Evolutionary conservation across 305 asterid genomes (phyloP).

Genomic region (Euphrasia arctica): DNA sequence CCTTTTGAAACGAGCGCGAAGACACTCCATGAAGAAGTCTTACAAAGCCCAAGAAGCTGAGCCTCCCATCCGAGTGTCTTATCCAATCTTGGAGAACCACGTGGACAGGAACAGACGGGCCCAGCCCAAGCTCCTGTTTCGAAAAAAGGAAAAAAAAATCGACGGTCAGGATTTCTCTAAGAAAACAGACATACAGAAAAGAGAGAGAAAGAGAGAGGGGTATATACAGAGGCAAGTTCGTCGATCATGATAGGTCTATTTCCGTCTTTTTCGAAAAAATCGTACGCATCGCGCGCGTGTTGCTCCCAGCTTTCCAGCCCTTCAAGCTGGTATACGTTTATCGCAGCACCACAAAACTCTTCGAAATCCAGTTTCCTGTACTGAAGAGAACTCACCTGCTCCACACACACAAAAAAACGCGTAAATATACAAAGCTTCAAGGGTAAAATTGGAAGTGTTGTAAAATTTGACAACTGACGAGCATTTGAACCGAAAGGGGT

Average conservation of each 20-base stretch:
- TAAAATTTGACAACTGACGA: no score
- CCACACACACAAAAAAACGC: neutral
- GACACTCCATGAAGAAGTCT: conserved; percentile 87
- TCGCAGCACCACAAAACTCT: conserved; percentile 85
- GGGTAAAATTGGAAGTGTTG: no score
- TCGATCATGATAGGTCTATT: conserved; percentile 97
- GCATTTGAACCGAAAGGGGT: neutral
- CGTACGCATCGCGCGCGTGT: conserved; percentile 85
- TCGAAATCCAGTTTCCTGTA: conserved; percentile 85
- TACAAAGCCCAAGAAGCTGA: conserved; percentile 93
- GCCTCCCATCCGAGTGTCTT: conserved; percentile 87
- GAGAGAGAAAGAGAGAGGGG: neutral
- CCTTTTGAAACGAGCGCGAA: conserved; percentile 69
- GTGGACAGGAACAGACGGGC: conserved; percentile 89
- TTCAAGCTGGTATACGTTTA: conserved; percentile 64
- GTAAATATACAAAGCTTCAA: no score
- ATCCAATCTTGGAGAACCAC: conserved; percentile 96
- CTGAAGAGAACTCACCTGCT: conserved; percentile 83
- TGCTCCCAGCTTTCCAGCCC: conserved; percentile 63
- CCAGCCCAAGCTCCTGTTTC: conserved; percentile 80
- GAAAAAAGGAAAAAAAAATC: neutral
- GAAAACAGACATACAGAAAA: neutral
- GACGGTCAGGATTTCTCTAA: conserved; percentile 1
- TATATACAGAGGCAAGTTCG: conserved; percentile 87
- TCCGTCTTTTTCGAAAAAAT: conserved; percentile 90